Evolutionary conservation across 768 basidiomycete genomes (phyloP), one percentile per base, ranked within the genome.

Genomic region (Glaciozyma martinii): DNA sequence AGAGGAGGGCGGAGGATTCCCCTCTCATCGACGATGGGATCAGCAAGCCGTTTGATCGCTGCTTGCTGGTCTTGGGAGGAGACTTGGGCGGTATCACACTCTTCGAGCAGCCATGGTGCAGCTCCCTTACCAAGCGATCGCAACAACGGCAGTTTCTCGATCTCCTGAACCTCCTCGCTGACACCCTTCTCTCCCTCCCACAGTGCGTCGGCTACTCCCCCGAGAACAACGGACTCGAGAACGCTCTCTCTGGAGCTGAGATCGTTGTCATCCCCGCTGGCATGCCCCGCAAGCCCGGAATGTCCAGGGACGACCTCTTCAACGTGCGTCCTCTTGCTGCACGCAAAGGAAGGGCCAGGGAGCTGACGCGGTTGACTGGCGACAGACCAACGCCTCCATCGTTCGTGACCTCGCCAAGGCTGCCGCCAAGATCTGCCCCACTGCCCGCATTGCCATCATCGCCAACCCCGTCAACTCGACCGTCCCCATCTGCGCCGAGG

Each of bases 381-480:
- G 54, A 46, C 72, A 92, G 90, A 92, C 92, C 82, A 99, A 99
- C 79, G 95, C 90, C 62, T 91, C 91, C 55, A 99, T 99, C 76
- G 88, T 97, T 64, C 86, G 86, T 72, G 90, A 90, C 74, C 85
- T 99, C 65, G 94, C 93, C 21, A 86, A 84, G 43, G 92, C 89
- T 40, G 89, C 92, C 73, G 93, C 94, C 21, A 85, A 82, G 21
- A 75, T 79, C 56, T 84, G 84, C 50, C 94, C 94, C 65, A 92
- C 91, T 75, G 95, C 95, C 27, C 87, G 88, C 73, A 84, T 98
- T 53, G 84, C 92, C 56, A 92, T 99, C 71, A 98, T 99, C 78
- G 94, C 95, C 72, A 99, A 99, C 81, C 95, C 95, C 40, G 94
- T 99, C 76, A 98, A 99, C 84, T 97, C 94, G 50, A 97, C 95